Evolutionary conservation across 345 rosid species (phyloP).

Genomic region (Garcia nutans): DNA sequence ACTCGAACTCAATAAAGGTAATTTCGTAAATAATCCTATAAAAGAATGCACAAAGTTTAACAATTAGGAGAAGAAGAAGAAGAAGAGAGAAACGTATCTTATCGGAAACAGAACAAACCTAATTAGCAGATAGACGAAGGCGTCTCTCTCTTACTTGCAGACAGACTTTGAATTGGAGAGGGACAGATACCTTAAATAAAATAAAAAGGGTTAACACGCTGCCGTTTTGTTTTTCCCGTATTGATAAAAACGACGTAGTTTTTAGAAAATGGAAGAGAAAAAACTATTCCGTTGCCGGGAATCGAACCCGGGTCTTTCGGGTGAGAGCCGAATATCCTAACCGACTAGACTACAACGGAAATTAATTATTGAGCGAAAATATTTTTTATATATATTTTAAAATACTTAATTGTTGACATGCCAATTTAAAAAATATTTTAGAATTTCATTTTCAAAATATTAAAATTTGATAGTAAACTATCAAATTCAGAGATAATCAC

Average conservation of each 20-base stretch:
- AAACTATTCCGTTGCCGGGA: slow-evolving; percentile 61
- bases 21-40: neutral
- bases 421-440: too few species aligned
- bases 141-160: neutral
- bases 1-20: neutral
- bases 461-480: too few species aligned
- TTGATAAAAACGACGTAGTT: too few species aligned
- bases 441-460: too few species aligned
- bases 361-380: too few species aligned
- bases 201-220: neutral
- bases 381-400: too few species aligned
- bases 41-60: too few species aligned
- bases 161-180: neutral
- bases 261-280: neutral
- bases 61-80: neutral
- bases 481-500: too few species aligned
- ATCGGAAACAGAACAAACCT: neutral
- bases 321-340: slow-evolving; percentile 86
- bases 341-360: slow-evolving; percentile 58
- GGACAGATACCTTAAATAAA: neutral
- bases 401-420: too few species aligned
- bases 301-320: slow-evolving; percentile 71
- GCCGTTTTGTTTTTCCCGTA: neutral
- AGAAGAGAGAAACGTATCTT: neutral
- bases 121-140: neutral